Evolutionary conservation across 139 green algal species (phyloP), one percentile per base, ranked within the genome.

Genomic region (Tetradesmus lagerheimii): DNA sequence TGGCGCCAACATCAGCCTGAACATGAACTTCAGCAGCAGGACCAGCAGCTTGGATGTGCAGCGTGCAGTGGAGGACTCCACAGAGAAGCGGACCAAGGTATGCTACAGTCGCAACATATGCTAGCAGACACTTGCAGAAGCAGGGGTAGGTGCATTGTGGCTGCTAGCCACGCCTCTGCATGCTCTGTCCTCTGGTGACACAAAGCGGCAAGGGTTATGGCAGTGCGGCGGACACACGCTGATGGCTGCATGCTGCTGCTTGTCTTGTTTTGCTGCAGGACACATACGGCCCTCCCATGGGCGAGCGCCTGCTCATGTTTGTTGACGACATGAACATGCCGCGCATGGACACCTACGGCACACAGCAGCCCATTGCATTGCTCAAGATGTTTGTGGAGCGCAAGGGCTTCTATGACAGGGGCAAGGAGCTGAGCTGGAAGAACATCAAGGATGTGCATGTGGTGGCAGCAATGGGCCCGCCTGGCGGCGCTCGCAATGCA

Each of bases 301-400:
- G 93, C 84, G 97, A 98, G 92, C 92, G 93, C 80, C 95, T 98
- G 71, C 95, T 98, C 83, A 97, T 98, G 94, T 98, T 99, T 90
- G 93, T 98, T 62, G 97, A 99, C 45, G 96, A 98, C 89, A 89
- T 99, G 29, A 98, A 98, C 95, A 97, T 98, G 96, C 96, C 97
- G 39, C 96, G 96, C 92, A 93, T 99, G 64, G 97, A 99, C 89
- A 77, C 93, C 0, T 99, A 99, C 87, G 97, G 98, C 89, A 99
- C 97, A 0, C 95, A 96, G 79, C 98, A 98, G 97, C 96, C 96
- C 64, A 97, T 99, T 81, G 97, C 96, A 0, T 94, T 98, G 71
- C 96, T 98, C 77, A 92, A 96, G 47, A 95, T 98, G 93, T 86
- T 91, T 79, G 66, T 88, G 15, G 97, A 99, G 92, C 95, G 98